These are phyloP conservation scores for Huntiella omanensis DNA, from an alignment of 2,329 filamentous ascomycete genomes.

Conservation along the genomic window DNA sequence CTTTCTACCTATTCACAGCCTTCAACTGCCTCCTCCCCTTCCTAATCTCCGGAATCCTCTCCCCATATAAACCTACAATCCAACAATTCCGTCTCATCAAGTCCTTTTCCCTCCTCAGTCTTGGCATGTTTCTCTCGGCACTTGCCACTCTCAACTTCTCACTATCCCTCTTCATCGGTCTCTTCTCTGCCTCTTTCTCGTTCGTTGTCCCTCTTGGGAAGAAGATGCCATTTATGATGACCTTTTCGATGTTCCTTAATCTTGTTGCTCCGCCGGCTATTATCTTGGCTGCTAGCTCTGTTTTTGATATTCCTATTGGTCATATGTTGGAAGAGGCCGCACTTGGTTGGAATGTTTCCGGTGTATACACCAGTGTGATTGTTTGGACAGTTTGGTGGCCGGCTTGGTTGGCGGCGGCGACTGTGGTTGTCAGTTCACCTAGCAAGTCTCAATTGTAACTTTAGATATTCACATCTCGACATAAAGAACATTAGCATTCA, in stretches of 20 bases:
- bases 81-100: conserved; percentile 68
- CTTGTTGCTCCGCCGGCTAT: conserved; percentile 43
- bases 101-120: conserved; percentile 76
- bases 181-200: conserved; percentile 60
- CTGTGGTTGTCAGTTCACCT: conserved; percentile 26
- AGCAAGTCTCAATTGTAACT: conserved; percentile 1
- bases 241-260: conserved; percentile 28
- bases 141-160: conserved; percentile 94
- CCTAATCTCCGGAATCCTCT: conserved; percentile 35
- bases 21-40: conserved; percentile 38
- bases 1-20: conserved; percentile 39
- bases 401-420: conserved; percentile 55
- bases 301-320: conserved; percentile 25
- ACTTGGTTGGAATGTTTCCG: conserved; percentile 78
- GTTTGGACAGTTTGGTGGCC: conserved; percentile 97
- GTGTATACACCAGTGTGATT: conserved; percentile 72
- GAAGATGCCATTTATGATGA: conserved; percentile 23
- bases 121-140: conserved; percentile 80
- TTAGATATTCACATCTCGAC: too few relatives aligned
- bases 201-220: conserved; percentile 40
- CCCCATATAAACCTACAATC: conserved; percentile 30
- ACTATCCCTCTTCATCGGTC: conserved; percentile 65
- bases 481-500: too few relatives aligned
- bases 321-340: conserved; percentile 52
- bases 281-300: conserved; percentile 26